Conservation (phyloP, 2,329 filamentous ascomycete genomes). For the Hypoxylon sp. region DNA sequence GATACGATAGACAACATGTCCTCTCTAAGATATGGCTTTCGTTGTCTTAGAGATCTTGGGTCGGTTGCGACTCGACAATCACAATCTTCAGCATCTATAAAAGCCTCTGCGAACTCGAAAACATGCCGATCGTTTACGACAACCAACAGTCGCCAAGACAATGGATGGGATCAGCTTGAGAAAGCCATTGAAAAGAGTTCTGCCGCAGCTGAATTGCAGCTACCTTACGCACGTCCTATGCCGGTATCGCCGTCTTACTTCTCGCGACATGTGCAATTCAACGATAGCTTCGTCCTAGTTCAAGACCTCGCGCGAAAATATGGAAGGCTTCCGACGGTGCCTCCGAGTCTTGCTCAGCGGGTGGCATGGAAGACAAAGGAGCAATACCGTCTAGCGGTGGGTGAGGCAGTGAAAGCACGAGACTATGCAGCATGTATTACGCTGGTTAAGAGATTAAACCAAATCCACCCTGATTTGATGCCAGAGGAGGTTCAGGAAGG, state of each 20-base stretch:
- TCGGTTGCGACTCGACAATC: constrained; percentile 46
- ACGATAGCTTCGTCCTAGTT: constrained; percentile 83
- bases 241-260: constrained; percentile 96
- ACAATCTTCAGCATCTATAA: constrained; percentile 39
- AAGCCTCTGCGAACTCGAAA: constrained; percentile 42
- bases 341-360: constrained; percentile 75
- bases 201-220: constrained; percentile 50
- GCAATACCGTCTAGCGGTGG: constrained; percentile 79
- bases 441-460: constrained; percentile 84
- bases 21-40: constrained; percentile 51
- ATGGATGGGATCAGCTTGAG: constrained; percentile 17
- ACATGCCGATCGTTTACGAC: constrained; percentile 42
- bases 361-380: constrained; percentile 85
- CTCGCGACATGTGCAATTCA: constrained; percentile 86
- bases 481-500: constrained; percentile 77
- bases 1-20: constrained; percentile 51
- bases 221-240: constrained; percentile 77
- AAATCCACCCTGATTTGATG: constrained; percentile 84
- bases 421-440: constrained; percentile 84
- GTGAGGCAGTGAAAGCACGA: constrained; percentile 80
- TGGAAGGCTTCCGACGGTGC: constrained; percentile 78
- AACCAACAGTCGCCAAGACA: constrained; percentile 36
- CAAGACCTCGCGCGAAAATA: constrained; percentile 80
- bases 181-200: constrained; percentile 12
- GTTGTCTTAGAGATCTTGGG: constrained; percentile 53